Percentiles rank a stretch among this genome's conserved stretches.
These are phyloP conservation scores for Scolecobasidium constrictum DNA, from an alignment of 2,329 filamentous ascomycete species.

Conservation along the genomic window DNA sequence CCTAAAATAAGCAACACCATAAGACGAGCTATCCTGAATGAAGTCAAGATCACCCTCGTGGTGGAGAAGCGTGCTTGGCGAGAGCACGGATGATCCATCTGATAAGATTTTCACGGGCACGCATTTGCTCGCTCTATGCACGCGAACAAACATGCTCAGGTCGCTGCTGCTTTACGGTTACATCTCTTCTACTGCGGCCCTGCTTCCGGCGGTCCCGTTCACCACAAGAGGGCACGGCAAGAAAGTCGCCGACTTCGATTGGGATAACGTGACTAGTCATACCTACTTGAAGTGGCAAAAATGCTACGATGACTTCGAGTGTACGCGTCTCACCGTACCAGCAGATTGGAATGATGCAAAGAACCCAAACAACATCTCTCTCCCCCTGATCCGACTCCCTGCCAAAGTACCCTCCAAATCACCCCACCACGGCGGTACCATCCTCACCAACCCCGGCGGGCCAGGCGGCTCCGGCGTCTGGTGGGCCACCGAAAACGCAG, in stretches of 20 bases:
- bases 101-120: too few species aligned
- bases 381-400: conserved; percentile 36
- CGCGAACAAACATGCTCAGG: too few species aligned
- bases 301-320: conserved; percentile 36
- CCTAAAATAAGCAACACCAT: too few species aligned
- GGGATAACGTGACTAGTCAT: neutral
- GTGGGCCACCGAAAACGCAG: conserved; percentile 16
- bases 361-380: conserved; percentile 21
- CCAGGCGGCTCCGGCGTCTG: conserved; percentile 12
- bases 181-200: too few species aligned
- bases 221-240: too few species aligned
- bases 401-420: conserved; percentile 30
- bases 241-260: neutral
- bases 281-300: neutral
- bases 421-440: conserved; percentile 32
- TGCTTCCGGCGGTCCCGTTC: too few species aligned
- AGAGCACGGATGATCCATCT: too few species aligned
- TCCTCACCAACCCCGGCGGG: conserved; percentile 1
- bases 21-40: too few species aligned
- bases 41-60: too few species aligned
- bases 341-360: conserved; percentile 33
- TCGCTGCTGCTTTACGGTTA: too few species aligned
- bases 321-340: conserved; percentile 37
- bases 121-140: too few species aligned
- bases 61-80: too few species aligned